A percentile compares a stretch with the other conserved stretches of the same genome.
Evolutionary conservation across 352 stramenopile species (phyloP).

Genomic region (Globisporangium radiosum): DNA sequence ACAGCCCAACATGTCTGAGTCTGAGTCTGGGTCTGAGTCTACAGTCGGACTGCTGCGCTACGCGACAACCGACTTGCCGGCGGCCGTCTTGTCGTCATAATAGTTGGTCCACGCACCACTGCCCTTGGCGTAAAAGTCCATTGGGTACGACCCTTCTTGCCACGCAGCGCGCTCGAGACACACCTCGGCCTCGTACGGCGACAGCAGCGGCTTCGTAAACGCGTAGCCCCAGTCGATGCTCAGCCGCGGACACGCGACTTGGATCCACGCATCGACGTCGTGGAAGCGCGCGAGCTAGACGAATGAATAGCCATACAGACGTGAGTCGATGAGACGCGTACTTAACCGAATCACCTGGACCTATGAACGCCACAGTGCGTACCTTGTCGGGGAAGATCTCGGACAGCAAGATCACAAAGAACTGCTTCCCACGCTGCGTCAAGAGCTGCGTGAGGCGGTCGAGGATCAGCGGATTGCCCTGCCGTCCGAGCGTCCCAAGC

Average conservation of each 20-base stretch:
- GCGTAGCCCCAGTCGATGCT: slow-evolving; percentile 99
- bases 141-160: slow-evolving; percentile 92
- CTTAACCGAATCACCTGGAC: not conserved
- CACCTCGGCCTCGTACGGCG: slow-evolving; percentile 96
- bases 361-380: not conserved
- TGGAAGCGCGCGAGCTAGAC: slow-evolving; percentile 79
- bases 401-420: slow-evolving; percentile 94
- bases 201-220: slow-evolving; percentile 95
- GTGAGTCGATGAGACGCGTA: not conserved
- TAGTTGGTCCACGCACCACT: slow-evolving; percentile 98
- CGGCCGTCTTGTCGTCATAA: slow-evolving; percentile 47
- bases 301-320: not conserved
- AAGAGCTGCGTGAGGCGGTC: slow-evolving; percentile 89
- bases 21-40: not conserved
- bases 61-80: not conserved
- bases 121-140: slow-evolving; percentile 98
- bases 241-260: slow-evolving; percentile 97
- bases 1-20: too few relatives aligned
- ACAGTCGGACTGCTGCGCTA: not conserved
- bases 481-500: slow-evolving; percentile 96
- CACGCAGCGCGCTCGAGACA: slow-evolving; percentile 87
- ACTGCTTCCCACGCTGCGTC: slow-evolving; percentile 78
- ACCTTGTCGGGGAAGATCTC: slow-evolving; percentile 96
- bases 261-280: slow-evolving; percentile 96
- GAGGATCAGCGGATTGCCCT: slow-evolving; percentile 97